Base-by-base conservation (phyloP, 345 rosid species). In the Lenwebbia sp. region DNA sequence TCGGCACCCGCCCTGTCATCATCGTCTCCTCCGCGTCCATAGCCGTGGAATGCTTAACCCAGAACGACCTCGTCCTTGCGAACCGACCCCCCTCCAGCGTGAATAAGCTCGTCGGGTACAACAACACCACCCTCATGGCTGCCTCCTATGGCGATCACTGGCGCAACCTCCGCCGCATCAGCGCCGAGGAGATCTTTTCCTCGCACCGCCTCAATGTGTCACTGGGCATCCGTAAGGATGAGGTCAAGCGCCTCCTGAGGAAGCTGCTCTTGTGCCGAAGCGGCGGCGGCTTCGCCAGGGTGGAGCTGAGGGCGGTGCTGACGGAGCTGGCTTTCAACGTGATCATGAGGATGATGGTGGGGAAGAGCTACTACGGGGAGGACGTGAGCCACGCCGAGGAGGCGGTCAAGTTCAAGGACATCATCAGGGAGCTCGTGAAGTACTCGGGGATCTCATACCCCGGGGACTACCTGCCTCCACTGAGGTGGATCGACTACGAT, bases 111-210 rank as follows among this genome's bases (percentile, higher is more conserved):
- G 54, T 93, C 1, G 92, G 84, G 57, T 93, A 93, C 86, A 86
- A 92, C 87, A 14, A 81, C 86, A 90, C 93, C 75, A 84, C 87
- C 44, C 26, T 92, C 75, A 57, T 75, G 4, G 10, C 82, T 11
- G 84, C 93, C 2, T 54, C 91, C 4, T 92, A 93, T 65, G 93
- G 95, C 0, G 91, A 91, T 62, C 91, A 90, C 55, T 92, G 96
- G 96, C 91, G 95, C 82, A 94, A 92, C 86, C 93, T 92, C 13
- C 94, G 94, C 78, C 92, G 92, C 84, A 87, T 92, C 50, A 82
- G 90, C 53, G 81, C 91, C 54, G 49, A 87, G 2, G 92, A 92
- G 37, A 86, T 94, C 85, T 90, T 94, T 83, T 90, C 94, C 1
- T 28, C 90, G 4, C 70, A 55, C 56, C 89, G 91, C 47, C 89